Conservation (phyloP, 2,329 filamentous ascomycete species). For the Arthrinium phaeospermum region DNA sequence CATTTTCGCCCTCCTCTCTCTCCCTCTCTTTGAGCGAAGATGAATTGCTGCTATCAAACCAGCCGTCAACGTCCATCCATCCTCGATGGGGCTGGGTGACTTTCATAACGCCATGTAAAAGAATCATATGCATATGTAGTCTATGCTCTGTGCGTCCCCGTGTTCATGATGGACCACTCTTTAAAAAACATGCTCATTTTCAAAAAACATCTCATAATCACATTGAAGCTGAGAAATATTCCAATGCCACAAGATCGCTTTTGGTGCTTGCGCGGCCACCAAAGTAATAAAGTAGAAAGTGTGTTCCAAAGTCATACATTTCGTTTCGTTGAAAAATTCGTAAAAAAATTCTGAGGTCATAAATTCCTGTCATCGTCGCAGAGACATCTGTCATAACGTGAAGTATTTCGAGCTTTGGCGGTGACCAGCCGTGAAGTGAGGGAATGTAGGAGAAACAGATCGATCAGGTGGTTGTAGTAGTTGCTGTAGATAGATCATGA, state of each 20-base stretch:
- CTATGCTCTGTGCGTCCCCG: conserved; percentile 20
- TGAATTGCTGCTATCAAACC: conserved; percentile 2
- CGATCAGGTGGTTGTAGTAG: conserved; percentile 32
- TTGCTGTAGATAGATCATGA: conserved; percentile 35
- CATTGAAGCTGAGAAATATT: conserved; percentile 18
- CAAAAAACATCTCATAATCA: conserved; percentile 17
- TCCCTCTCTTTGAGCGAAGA: neutral
- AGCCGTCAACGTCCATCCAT: neutral
- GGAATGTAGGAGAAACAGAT: conserved; percentile 31
- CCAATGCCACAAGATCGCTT: conserved; percentile 16
- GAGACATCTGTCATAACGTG: conserved; percentile 33
- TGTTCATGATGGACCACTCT: neutral
- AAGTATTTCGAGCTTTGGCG: conserved; percentile 32
- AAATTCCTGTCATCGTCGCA: conserved; percentile 36
- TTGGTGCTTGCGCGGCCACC: conserved; percentile 12
- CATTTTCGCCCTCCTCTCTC: conserved; percentile 2
- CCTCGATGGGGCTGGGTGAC: neutral
- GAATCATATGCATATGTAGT: conserved; percentile 21
- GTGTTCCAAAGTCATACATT: conserved; percentile 38
- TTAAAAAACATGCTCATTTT: conserved; percentile 3
- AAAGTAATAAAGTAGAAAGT: conserved; percentile 13
- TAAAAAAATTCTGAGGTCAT: conserved; percentile 35
- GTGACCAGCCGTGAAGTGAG: conserved; percentile 39
- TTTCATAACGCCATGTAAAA: conserved; percentile 6
- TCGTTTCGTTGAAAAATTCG: conserved; percentile 41